phyloP scores from a whole-genome alignment of 257 asterid species.

The Solanum habrochaites region DNA sequence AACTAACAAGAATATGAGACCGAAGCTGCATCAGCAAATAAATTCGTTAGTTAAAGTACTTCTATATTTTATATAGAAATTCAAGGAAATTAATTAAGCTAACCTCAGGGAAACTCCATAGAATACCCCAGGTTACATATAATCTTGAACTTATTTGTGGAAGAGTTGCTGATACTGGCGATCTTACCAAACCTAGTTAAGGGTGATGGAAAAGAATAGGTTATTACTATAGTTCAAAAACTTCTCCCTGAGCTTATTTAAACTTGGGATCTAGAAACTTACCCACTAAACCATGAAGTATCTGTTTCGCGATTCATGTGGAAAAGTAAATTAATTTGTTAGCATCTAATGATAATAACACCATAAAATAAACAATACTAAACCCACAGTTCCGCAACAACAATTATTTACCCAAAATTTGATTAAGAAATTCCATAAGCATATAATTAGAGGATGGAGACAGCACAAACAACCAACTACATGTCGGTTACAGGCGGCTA shows the following conservation, averaged over 20 bases:
- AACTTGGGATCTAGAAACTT: neutral
- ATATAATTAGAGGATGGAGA: neutral
- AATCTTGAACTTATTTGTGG: slow-evolving; percentile 83
- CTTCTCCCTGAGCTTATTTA: neutral
- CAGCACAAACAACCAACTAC: neutral
- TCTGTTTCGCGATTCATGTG: slow-evolving; percentile 11
- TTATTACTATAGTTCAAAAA: neutral
- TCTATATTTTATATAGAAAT: neutral
- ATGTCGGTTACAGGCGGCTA: neutral
- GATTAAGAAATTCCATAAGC: neutral
- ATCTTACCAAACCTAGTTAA: slow-evolving; percentile 59
- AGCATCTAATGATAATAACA: neutral
- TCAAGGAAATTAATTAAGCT: neutral
- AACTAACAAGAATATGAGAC: slow-evolving; percentile 47
- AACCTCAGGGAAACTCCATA: slow-evolving; percentile 81
- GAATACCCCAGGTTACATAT: slow-evolving; percentile 82
- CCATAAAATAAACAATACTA: neutral
- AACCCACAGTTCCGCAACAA: neutral
- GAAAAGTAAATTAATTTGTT: neutral
- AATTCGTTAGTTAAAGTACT: neutral
- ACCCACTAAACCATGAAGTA: slow-evolving; percentile 39
- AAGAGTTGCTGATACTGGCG: slow-evolving; percentile 80
- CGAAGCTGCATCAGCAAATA: slow-evolving; percentile 20
- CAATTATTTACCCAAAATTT: neutral
- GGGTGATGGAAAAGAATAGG: neutral